Conservation (phyloP, 2,329 filamentous ascomycete species). For the Penicillium sp. region DNA sequence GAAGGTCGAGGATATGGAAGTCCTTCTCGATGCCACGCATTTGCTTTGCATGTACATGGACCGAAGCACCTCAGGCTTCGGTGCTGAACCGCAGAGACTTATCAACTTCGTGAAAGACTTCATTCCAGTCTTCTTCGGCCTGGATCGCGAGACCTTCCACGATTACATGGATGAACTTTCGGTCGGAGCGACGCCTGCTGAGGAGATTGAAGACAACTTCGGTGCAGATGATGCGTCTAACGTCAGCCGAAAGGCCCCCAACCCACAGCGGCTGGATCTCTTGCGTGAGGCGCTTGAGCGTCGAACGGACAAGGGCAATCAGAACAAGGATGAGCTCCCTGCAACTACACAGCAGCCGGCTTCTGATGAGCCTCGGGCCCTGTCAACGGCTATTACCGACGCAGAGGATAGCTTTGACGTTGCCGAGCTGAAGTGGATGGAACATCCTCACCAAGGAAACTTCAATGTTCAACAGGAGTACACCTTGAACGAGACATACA, state of each 20-base stretch:
- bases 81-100: slow-evolving; percentile 63
- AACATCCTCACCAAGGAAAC: slow-evolving; percentile 53
- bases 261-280: slow-evolving; percentile 68
- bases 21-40: slow-evolving; percentile 51
- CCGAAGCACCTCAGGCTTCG: slow-evolving; percentile 47
- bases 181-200: slow-evolving; percentile 66
- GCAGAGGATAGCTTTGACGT: slow-evolving; percentile 51
- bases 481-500: slow-evolving; percentile 71
- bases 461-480: slow-evolving; percentile 59
- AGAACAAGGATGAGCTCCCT: slow-evolving; percentile 73
- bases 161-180: slow-evolving; percentile 63
- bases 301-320: slow-evolving; percentile 63
- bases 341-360: slow-evolving; percentile 81
- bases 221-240: slow-evolving; percentile 63
- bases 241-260: slow-evolving; percentile 55
- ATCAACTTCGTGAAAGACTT: slow-evolving; percentile 71
- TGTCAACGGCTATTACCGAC: slow-evolving; percentile 41
- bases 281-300: slow-evolving; percentile 81
- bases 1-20: slow-evolving; percentile 64
- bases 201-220: slow-evolving; percentile 66
- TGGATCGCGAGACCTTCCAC: slow-evolving; percentile 63
- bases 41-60: slow-evolving; percentile 46
- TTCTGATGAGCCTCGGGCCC: slow-evolving; percentile 56
- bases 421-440: slow-evolving; percentile 52
- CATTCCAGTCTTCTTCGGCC: slow-evolving; percentile 68